phyloP scores from a whole-genome alignment of 2,329 filamentous ascomycete genomes.

The Diaporthe aspalathi region DNA sequence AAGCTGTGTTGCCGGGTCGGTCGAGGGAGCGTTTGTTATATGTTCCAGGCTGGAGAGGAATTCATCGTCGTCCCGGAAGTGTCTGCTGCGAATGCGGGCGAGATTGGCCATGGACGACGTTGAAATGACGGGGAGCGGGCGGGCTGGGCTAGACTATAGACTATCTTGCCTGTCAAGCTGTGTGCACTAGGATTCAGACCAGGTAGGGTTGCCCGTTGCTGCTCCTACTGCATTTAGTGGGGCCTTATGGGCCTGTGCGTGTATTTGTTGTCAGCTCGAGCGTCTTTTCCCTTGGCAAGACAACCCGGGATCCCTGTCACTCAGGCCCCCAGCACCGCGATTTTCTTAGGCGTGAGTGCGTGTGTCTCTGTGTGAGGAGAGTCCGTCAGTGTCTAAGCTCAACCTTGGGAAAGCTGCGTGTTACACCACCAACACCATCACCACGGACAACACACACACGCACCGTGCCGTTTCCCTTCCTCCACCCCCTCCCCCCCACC shows the following conservation, averaged over 20 bases:
- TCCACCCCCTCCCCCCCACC: not conserved
- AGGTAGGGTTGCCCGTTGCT: slow-evolving; percentile 34
- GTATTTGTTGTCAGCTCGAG: slow-evolving; percentile 49
- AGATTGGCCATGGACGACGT: slow-evolving; percentile 10
- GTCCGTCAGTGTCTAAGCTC: slow-evolving; percentile 27
- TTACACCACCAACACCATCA: slow-evolving; percentile 13
- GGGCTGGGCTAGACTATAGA: slow-evolving; percentile 4
- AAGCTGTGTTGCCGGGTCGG: not conserved
- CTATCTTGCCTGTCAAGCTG: too few species aligned
- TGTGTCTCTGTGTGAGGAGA: slow-evolving; percentile 10
- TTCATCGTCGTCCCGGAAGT: slow-evolving; percentile 9
- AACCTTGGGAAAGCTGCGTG: slow-evolving; percentile 23
- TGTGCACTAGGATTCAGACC: not conserved
- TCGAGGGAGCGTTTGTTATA: not conserved
- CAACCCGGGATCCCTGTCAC: slow-evolving; percentile 26
- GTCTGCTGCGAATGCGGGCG: slow-evolving; percentile 11
- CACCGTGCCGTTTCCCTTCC: slow-evolving; percentile 8
- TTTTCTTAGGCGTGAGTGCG: slow-evolving; percentile 29
- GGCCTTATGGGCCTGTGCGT: slow-evolving; percentile 40
- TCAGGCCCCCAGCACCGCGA: slow-evolving; percentile 33
- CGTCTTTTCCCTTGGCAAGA: slow-evolving; percentile 30
- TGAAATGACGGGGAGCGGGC: slow-evolving; percentile 3
- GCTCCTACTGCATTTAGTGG: slow-evolving; percentile 39
- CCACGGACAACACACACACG: slow-evolving; percentile 18
- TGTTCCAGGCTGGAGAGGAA: slow-evolving; percentile 9